Percentiles rank a stretch among this genome's conserved stretches.
Evolutionary conservation across 257 asterid species (phyloP).

Genomic region (Lantana camara): DNA sequence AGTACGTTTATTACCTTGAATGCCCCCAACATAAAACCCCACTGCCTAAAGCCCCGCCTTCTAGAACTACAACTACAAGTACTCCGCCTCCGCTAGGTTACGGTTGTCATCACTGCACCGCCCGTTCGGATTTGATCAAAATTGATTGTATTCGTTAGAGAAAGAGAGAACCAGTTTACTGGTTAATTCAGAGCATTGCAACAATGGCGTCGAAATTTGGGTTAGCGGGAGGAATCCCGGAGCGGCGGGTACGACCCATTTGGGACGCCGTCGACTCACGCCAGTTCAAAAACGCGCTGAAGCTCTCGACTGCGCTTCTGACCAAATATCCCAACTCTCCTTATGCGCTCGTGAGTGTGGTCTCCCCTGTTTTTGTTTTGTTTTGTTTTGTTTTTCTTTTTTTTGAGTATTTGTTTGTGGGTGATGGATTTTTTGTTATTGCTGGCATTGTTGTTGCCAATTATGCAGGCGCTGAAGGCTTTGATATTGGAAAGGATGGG

Average conservation of each 20-base stretch:
- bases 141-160: background rate
- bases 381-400: background rate
- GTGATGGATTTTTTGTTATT: background rate
- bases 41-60: background rate
- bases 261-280: constrained; percentile 98
- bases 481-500: constrained; percentile 86
- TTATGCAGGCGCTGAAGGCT: constrained; percentile 83
- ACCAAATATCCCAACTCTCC: constrained; percentile 84
- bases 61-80: constrained; percentile 14
- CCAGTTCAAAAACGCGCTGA: constrained; percentile 90
- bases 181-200: background rate
- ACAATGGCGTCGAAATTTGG: constrained; percentile 89
- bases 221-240: constrained; percentile 91
- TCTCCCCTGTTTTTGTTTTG: background rate
- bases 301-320: constrained; percentile 68
- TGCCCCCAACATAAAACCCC: constrained; percentile 20
- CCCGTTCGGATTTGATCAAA: background rate
- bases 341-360: constrained; percentile 71
- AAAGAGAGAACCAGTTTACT: background rate
- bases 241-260: constrained; percentile 89
- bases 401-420: no score
- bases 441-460: constrained; percentile 17
- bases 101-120: constrained; percentile 28
- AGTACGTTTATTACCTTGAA: constrained; percentile 13
- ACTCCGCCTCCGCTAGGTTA: constrained; percentile 33